These are phyloP conservation scores for Murraya paniculata DNA, from an alignment of 345 rosid genomes.

Conservation along the genomic window DNA sequence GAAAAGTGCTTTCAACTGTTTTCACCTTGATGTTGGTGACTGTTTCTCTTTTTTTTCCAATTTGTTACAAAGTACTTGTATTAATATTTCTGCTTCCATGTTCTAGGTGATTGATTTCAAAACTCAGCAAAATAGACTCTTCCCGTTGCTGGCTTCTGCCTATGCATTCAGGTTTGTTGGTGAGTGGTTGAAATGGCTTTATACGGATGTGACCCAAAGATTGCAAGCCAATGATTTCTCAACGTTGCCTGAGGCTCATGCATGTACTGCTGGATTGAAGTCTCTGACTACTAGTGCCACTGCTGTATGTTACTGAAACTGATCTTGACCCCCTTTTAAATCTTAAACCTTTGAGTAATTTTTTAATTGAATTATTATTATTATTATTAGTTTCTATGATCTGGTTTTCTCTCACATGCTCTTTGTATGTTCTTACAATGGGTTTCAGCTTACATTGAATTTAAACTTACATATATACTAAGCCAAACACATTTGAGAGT, in stretches of 20 bases:
- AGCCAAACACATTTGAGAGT: not conserved
- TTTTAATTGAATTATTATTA: not conserved
- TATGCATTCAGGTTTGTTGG: constrained; percentile 98
- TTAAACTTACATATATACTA: not conserved
- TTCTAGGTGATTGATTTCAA: constrained; percentile 92
- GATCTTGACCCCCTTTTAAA: constrained; percentile 2
- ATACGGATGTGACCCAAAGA: constrained; percentile 82
- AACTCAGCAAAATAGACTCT: constrained; percentile 94
- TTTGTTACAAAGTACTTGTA: constrained; percentile 1
- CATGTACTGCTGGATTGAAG: constrained; percentile 98
- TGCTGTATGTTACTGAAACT: constrained; percentile 58
- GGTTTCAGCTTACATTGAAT: not conserved
- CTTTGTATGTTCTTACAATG: not conserved
- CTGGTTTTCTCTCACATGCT: not conserved
- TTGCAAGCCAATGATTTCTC: constrained; percentile 88
- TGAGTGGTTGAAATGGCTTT: constrained; percentile 97
- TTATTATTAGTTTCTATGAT: not conserved
- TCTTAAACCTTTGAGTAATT: not conserved
- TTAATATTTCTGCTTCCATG: constrained; percentile 18
- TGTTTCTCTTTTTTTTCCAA: constrained; percentile 1
- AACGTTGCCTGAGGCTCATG: constrained; percentile 95
- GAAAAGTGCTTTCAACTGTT: not conserved
- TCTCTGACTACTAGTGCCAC: constrained; percentile 91
- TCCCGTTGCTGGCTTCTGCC: constrained; percentile 98
- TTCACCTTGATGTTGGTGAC: not conserved